Base-by-base conservation (phyloP, 768 basidiomycete species). In the Psilocybe tampanensis region DNA sequence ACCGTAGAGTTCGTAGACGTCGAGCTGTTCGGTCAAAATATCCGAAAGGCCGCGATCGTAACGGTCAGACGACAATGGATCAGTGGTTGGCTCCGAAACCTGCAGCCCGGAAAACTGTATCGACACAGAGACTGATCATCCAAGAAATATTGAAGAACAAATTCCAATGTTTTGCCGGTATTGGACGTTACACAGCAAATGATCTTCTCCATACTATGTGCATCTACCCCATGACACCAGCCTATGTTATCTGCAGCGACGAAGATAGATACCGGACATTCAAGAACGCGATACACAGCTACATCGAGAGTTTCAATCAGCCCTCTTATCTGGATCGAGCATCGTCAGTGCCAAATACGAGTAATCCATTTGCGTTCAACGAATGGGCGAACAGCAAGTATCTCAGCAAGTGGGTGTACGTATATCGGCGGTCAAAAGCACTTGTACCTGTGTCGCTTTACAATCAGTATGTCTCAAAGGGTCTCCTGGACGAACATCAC, bases 161-260 rank as follows among this genome's bases (percentile, higher is more conserved):
- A 3, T 41, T 50, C 36, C 48, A 36, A 3, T 50, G 53, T 22
- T 62, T 62, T 45, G 48, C 53, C 23, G 57, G 61, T 13, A 55
- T 59, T n/a, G 58, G 61, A 22, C 26, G 58, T 6, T 57, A 62
- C 44, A 47, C 50, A 3, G 54, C 61, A 9, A 62, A 62, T 23
- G 58, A 62, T 29, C 44, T 62, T 33, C 44, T 55, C 8, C 52
- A 48, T 24, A 12, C 9, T 11, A 44, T 59, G 17, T 32, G 33
- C 3, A 45, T 59, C 8, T 50, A 44, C 29, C 61, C 61, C 12
- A 54, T 18, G 1, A 62, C 45, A 19, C 58, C 58, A 8, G 34
- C 54, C 6, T n/a, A 33, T 24, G 15, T 55, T 8, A 51, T 62
- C 24, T 62, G 58, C 39, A 8, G 29, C 17, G 44, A 59, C 32